Conservation (phyloP, 495 filamentous ascomycete genomes). For the Paragyromitra xinjiangensis region DNA sequence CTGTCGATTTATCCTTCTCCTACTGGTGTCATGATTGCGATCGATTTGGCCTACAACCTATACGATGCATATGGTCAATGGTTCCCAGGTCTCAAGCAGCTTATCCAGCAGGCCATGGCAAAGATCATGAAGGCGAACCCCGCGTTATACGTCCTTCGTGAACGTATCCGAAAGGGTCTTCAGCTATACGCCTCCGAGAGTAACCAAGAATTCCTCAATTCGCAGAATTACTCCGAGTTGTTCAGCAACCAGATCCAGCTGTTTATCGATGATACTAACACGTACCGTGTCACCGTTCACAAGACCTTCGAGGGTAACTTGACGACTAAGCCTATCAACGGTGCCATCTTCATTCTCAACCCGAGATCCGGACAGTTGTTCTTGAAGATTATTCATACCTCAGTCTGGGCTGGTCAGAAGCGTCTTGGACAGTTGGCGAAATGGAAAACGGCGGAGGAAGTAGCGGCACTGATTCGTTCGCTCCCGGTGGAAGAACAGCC, state of each 20-base stretch:
- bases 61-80: conserved; percentile 98
- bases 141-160: conserved; percentile 92
- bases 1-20: conserved; percentile 99
- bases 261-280: conserved; percentile 99
- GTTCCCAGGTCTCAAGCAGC: conserved; percentile 96
- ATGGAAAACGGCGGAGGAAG: conserved; percentile 99
- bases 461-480: conserved; percentile 94
- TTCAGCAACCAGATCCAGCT: conserved; percentile 99
- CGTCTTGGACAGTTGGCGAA: conserved; percentile 98
- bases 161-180: conserved; percentile 98
- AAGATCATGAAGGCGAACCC: conserved; percentile 99
- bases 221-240: conserved; percentile 98
- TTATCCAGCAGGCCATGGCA: conserved; percentile 97
- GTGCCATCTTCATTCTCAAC: conserved; percentile 99
- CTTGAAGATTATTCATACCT: conserved; percentile 99
- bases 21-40: conserved; percentile 97
- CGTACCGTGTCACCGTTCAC: conserved; percentile 99
- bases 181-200: conserved; percentile 98
- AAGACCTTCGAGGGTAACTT: conserved; percentile 99
- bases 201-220: conserved; percentile 99
- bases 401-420: conserved; percentile 99
- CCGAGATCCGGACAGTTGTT: conserved; percentile 97
- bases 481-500: conserved; percentile 98
- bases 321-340: conserved; percentile 99
- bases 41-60: conserved; percentile 97